phyloP scores from a whole-genome alignment of 202 grass and related monocot species.

The Alloteropsis angusta region DNA sequence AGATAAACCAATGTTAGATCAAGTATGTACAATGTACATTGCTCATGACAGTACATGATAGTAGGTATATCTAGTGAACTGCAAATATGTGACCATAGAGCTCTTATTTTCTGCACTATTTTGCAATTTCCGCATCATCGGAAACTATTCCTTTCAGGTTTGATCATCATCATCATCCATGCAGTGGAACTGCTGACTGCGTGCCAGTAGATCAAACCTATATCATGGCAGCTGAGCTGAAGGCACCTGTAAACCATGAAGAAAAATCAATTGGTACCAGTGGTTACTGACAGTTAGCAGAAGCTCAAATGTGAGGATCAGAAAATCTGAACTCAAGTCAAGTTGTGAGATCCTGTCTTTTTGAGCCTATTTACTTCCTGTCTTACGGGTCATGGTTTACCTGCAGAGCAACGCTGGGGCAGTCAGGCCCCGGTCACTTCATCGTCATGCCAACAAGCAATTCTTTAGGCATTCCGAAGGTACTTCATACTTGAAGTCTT shows the following conservation, averaged over 20 bases:
- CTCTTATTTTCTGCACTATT: background rate
- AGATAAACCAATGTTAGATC: background rate
- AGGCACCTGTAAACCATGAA: background rate
- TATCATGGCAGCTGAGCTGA: background rate
- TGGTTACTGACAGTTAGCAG: background rate
- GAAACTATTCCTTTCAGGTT: background rate
- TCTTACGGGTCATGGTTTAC: background rate
- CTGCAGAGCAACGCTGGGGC: background rate
- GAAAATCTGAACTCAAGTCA: background rate
- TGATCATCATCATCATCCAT: background rate
- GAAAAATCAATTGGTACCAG: background rate
- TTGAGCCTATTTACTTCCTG: background rate
- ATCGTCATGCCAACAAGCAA: background rate
- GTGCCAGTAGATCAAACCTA: background rate
- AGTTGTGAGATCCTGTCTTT: background rate
- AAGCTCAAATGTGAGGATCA: conserved; percentile 14
- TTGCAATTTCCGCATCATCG: background rate
- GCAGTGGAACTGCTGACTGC: background rate
- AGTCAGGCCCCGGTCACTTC: background rate
- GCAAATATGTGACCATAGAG: background rate
- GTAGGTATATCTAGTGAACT: background rate
- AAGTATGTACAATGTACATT: no score
- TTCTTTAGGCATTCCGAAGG: background rate
- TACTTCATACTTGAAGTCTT: no score
- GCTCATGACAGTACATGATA: background rate